Conservation (phyloP, 768 basidiomycete genomes). For the Naganishia kalamii region DNA sequence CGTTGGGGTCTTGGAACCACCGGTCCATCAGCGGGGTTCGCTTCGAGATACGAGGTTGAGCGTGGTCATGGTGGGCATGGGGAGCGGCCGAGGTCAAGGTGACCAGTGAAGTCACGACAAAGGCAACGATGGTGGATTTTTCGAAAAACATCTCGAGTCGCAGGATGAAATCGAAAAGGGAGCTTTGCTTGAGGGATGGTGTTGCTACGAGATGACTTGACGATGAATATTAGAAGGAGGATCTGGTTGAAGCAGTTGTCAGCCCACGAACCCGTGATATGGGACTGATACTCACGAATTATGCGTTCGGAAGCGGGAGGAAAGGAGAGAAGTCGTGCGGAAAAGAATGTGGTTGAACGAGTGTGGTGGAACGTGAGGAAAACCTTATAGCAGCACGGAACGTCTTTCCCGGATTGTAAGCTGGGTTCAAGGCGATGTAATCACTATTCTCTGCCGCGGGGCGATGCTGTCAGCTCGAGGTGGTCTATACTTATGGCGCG, state of each 20-base stretch:
- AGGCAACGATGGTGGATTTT: neutral
- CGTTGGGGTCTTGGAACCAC: slow-evolving; percentile 18
- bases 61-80: slow-evolving; percentile 8
- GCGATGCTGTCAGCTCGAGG: no score
- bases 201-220: neutral
- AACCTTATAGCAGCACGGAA: no score
- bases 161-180: neutral
- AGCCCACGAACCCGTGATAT: no score
- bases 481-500: no score
- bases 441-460: no score
- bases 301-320: neutral
- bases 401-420: neutral
- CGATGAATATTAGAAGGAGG: neutral
- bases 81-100: neutral
- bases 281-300: no score
- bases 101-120: neutral
- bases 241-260: no score
- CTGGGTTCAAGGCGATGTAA: neutral
- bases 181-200: neutral
- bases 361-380: neutral
- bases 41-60: neutral
- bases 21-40: slow-evolving; percentile 1
- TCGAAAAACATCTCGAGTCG: slow-evolving; percentile 7
- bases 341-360: neutral
- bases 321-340: neutral